A percentile compares a stretch with the other conserved stretches of the same genome.
Conservation (phyloP, 805 yeast genomes). For the Kodamaea neixiangensis region DNA sequence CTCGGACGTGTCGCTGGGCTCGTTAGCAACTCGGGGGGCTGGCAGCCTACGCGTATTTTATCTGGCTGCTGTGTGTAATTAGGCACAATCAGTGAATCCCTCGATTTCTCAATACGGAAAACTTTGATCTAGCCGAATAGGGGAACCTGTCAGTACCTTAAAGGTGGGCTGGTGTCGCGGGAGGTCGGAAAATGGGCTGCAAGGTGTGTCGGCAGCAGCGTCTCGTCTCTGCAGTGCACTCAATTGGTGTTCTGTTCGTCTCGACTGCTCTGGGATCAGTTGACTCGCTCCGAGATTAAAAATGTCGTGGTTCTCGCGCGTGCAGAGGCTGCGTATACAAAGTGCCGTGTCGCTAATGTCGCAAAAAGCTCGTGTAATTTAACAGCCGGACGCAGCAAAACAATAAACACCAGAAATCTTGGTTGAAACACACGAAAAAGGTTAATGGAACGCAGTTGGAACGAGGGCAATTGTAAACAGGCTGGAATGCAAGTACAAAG, state of each 20-base stretch:
- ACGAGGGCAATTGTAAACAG: background rate
- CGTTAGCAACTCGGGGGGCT: background rate
- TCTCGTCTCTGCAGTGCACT: no score
- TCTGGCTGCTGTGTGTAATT: conserved; percentile 2
- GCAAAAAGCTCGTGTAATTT: background rate
- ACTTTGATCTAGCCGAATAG: conserved; percentile 1
- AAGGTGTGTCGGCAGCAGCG: no score
- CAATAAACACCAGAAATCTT: background rate
- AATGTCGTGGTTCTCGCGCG: background rate
- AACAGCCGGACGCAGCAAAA: background rate
- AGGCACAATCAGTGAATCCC: conserved; percentile 5
- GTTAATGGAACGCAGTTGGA: conserved; percentile 1
- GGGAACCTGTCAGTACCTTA: conserved; percentile 2
- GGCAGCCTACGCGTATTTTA: background rate
- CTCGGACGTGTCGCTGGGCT: background rate
- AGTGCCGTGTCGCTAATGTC: background rate
- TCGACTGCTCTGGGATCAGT: background rate
- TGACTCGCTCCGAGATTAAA: background rate
- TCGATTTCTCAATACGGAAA: conserved; percentile 1
- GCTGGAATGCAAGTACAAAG: conserved; percentile 3
- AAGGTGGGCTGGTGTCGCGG: no score
- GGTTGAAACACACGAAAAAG: conserved; percentile 4
- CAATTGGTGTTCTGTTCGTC: no score
- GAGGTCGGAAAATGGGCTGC: no score
- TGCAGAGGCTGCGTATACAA: background rate